Base-by-base conservation (phyloP, 768 basidiomycete species). In the Naganishia kalamii region DNA sequence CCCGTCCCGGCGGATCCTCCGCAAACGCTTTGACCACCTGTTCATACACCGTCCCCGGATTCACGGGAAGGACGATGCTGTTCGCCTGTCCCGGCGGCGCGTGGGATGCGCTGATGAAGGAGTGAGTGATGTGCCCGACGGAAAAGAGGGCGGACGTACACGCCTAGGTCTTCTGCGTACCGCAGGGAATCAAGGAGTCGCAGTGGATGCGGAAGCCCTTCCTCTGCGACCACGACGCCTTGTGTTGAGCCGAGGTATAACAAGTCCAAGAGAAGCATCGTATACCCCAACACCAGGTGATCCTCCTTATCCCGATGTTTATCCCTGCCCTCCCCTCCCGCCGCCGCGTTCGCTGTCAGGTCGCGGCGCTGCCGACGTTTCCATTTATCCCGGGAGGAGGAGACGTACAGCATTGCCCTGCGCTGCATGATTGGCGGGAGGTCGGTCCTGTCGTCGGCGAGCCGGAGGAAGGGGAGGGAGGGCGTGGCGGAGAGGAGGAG, bases 281-380 rank as follows among this genome's bases (percentile, higher is more conserved):
- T 27, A 46, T 54, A 67, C n/a, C 37, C 50, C 13, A 61, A 17
- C 3, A 54, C 32, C 66, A 67, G n/a, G 48, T 62, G 60, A 27
- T 67, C 66, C 44, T 67, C 66, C 61, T 67, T 67, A 21, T 54
- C 33, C 27, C 25, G 50, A 32, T 61, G 46, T 27, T 67, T 67
- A 44, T 67, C 66, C 61, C 50, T 41, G 13, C 32, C 35, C 15
- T 17, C 27, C 15, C 32, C 4, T 10, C 32, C n/a, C 21, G n/a
- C 27, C 33, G n/a, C 4, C 11, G 12, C 10, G 41, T 29, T 15
- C 11, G 27, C 43, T 44, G 43, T 17, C 15, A 25, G n/a, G n/a
- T 29, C 5, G 13, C 27, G 3, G 3, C 21, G 23, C 3, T 23
- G 27, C 23, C 6, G 13, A 21, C 23, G 21, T 7, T n/a, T 37